These are phyloP conservation scores for Lentinula sp. DNA, from an alignment of 768 basidiomycete species.

Conservation along the genomic window DNA sequence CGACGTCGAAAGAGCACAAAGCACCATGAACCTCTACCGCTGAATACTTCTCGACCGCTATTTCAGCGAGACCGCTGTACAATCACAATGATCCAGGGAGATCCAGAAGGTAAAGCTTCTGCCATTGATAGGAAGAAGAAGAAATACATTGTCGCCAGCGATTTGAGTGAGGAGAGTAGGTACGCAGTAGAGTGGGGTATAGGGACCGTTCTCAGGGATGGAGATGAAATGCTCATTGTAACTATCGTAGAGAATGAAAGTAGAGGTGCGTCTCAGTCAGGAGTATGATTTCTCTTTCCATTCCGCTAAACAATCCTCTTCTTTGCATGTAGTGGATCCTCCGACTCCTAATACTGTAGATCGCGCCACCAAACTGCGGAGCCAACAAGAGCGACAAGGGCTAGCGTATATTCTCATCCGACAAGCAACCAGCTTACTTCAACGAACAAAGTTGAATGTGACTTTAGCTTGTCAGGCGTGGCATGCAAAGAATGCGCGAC, in stretches of 20 bases:
- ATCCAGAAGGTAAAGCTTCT: slow-evolving; percentile 50
- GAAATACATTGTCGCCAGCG: slow-evolving; percentile 87
- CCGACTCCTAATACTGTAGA: slow-evolving; percentile 67
- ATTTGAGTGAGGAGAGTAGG: slow-evolving; percentile 88
- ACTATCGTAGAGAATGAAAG: slow-evolving; percentile 89
- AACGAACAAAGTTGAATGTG: slow-evolving; percentile 86
- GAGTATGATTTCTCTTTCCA: not conserved
- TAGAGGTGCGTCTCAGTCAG: slow-evolving; percentile 52
- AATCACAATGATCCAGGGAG: slow-evolving; percentile 82
- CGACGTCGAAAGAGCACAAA: slow-evolving; percentile 58
- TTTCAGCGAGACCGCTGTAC: slow-evolving; percentile 93
- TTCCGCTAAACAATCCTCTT: not conserved
- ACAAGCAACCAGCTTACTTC: slow-evolving; percentile 83
- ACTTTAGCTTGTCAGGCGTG: slow-evolving; percentile 89
- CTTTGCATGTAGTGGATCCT: slow-evolving; percentile 49
- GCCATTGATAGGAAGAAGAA: slow-evolving; percentile 44
- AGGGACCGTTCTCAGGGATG: slow-evolving; percentile 90
- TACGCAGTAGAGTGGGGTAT: slow-evolving; percentile 99
- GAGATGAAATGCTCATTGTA: slow-evolving; percentile 89
- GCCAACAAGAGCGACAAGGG: slow-evolving; percentile 93
- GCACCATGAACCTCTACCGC: slow-evolving; percentile 56
- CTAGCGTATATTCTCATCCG: slow-evolving; percentile 83
- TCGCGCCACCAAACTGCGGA: slow-evolving; percentile 70
- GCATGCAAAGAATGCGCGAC: slow-evolving; percentile 92
- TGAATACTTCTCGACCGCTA: slow-evolving; percentile 67